Evolutionary conservation across 1,284 basidiomycete genomes (phyloP), one percentile per base, ranked within the genome.

Genomic region (Microstroma glucosiphilum): DNA sequence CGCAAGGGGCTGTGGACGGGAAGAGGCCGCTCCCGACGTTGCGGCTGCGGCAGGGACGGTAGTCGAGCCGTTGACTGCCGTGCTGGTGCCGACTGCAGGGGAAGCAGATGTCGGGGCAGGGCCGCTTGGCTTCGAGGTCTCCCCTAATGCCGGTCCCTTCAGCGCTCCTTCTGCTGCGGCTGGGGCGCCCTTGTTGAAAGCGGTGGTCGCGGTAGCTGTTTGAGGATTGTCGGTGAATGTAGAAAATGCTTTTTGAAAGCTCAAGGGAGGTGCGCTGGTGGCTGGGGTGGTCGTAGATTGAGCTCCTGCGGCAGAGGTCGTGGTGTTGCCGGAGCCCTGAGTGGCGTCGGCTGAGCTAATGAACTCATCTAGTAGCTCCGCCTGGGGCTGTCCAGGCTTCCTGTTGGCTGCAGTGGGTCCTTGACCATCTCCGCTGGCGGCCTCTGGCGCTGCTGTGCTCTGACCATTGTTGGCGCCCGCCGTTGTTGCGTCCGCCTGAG

Each of bases 31-130:
- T 7, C 4, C 46, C 3, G 46, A 12, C 11, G 23, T n/a, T 6
- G 46, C 3, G 9, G 30, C 30, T 4, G 30, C 9, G 4, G 30
- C 4, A 48, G 46, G 17, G 46, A 48, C 12, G 46, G n/a, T 12
- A 48, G n/a, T 48, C 46, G 46, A 48, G 46, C 46, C 46, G 23
- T n/a, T 23, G 46, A 7, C 46, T 48, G n/a, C 46, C 46, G 46
- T 48, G n/a, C 6, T 48, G 3, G 46, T 12, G 46, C 30, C 30
- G 3, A 37, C 30, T 37, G 30, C 30, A 4, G 30, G 30, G 4
- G n/a, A n/a, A n/a, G n/a, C n/a, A n/a, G 30, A 37, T 37, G 30
- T 37, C 9, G 9, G 9, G 30, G 30, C 30, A 37, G 30, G 30
- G 30, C 30, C 30, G 30, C 30, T 37, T 37, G 30, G 30, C 30